Evolutionary conservation across 1,284 basidiomycete species (phyloP).

Genomic region (Cutaneotrichosporon curvatum): DNA sequence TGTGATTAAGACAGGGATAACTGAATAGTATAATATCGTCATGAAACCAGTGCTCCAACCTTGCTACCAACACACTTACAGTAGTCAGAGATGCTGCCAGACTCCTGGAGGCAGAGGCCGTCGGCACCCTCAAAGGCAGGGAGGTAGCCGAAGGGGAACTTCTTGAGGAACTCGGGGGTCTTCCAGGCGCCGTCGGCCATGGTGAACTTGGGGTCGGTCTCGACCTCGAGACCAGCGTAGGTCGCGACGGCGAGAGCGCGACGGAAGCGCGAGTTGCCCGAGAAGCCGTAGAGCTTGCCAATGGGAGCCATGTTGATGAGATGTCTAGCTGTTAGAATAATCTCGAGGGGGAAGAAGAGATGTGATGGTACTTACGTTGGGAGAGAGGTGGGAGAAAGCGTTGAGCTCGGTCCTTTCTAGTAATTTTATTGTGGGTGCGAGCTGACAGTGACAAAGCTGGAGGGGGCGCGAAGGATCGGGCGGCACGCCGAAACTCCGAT

Average conservation of each 20-base stretch:
- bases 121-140: conserved; percentile 72
- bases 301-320: conserved; percentile 29
- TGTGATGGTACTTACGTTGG: too few species aligned
- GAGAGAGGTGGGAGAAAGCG: too few species aligned
- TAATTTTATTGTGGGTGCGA: too few species aligned
- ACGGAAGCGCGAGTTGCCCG: conserved; percentile 42
- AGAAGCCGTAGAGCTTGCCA: conserved; percentile 34
- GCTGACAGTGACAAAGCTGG: too few species aligned
- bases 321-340: too few species aligned
- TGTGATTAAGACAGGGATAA: conserved; percentile 61
- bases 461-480: too few species aligned
- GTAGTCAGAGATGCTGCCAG: conserved; percentile 74
- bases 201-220: conserved; percentile 60
- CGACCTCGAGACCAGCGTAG: conserved; percentile 61
- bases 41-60: conserved; percentile 18
- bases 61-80: conserved; percentile 55
- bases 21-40: conserved; percentile 49
- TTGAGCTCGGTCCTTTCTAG: too few species aligned
- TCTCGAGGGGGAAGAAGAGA: too few species aligned
- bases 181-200: conserved; percentile 49
- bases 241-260: conserved; percentile 69
- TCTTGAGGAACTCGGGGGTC: conserved; percentile 67
- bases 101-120: conserved; percentile 72
- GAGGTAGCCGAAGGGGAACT: conserved; percentile 78
- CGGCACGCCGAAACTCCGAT: too few species aligned